Conservation (phyloP, 257 asterid species). For the Nicotiana attenuata region DNA sequence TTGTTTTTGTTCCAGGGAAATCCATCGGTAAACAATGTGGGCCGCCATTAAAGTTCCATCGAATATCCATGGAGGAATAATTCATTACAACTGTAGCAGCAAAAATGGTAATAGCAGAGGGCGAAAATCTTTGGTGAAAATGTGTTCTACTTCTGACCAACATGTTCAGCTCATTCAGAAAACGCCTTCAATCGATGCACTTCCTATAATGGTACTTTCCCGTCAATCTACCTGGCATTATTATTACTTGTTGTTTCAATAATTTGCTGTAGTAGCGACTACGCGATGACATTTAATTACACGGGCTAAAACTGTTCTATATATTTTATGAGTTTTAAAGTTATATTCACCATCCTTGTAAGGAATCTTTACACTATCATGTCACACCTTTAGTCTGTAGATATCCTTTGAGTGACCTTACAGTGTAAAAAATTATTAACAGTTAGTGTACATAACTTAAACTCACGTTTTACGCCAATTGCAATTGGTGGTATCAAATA, state of each 20-base stretch:
- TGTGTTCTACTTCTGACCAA: constrained; percentile 22
- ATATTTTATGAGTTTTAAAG: no score
- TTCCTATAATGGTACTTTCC: constrained; percentile 46
- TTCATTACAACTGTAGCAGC: constrained; percentile 17
- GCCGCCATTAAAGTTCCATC: constrained; percentile 29
- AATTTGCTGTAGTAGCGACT: neutral
- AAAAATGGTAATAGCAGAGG: constrained; percentile 12
- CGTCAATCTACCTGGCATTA: no score
- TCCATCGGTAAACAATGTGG: constrained; percentile 22
- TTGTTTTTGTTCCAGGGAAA: no score
- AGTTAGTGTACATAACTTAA: neutral
- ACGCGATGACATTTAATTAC: neutral
- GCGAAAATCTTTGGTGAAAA: constrained; percentile 22
- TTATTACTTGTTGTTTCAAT: neutral
- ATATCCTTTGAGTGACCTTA: no score
- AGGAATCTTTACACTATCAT: no score
- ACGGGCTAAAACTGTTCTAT: neutral
- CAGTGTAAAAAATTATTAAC: no score
- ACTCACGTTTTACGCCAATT: neutral
- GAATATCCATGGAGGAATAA: constrained; percentile 12
- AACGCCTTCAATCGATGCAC: constrained; percentile 16
- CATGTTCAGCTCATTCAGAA: constrained; percentile 21
- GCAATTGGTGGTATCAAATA: neutral
- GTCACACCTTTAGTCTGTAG: no score
- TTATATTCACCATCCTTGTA: no score